phyloP scores from a whole-genome alignment of 768 basidiomycete genomes.

The Boletus rufocinnamomeus region DNA sequence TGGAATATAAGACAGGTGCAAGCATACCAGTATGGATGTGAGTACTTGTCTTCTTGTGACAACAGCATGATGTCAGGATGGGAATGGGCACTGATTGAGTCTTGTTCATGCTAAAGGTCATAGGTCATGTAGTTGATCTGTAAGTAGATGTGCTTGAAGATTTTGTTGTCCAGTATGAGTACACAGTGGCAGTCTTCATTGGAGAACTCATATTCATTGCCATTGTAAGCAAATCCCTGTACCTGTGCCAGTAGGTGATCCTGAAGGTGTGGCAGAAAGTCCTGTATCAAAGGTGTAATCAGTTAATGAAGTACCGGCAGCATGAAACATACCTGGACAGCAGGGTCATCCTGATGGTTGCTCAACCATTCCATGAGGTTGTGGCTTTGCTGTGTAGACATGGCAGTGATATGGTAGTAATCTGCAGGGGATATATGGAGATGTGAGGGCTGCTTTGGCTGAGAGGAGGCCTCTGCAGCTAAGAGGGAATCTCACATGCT shows the following conservation, averaged over 20 bases:
- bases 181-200: constrained; percentile 27
- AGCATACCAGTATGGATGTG: too few relatives aligned
- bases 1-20: too few relatives aligned
- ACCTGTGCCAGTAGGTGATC: not conserved
- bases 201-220: constrained; percentile 30
- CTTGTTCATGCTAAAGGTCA: constrained; percentile 33
- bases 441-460: not conserved
- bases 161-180: constrained; percentile 15
- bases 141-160: constrained; percentile 27
- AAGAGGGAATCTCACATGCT: not conserved
- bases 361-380: too few relatives aligned
- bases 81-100: constrained; percentile 44
- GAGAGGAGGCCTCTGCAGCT: not conserved
- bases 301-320: not conserved
- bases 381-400: not conserved
- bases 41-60: too few relatives aligned
- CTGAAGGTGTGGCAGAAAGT: constrained; percentile 2
- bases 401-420: not conserved
- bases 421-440: not conserved
- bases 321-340: not conserved
- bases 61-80: too few relatives aligned
- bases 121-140: constrained; percentile 29
- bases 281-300: not conserved
- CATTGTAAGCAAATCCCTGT: not conserved
- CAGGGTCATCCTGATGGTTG: not conserved